Percentiles rank a stretch among this genome's conserved stretches.
phyloP scores from a whole-genome alignment of 2,329 filamentous ascomycete genomes.

The Penicillium italicum region DNA sequence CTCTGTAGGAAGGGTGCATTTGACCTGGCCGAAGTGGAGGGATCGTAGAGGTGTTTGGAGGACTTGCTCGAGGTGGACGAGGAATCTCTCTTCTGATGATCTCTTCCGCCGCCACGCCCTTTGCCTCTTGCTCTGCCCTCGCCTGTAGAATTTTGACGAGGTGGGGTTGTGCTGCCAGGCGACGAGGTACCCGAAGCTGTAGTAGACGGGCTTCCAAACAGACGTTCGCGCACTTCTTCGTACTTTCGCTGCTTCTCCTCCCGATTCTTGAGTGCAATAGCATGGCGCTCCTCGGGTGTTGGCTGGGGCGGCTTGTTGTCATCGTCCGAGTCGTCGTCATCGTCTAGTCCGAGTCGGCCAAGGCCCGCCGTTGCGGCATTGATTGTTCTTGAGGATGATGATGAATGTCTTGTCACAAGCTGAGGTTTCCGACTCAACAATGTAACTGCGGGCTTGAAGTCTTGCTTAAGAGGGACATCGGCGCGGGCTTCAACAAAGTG shows the following conservation, averaged over 20 bases:
- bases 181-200: constrained; percentile 56
- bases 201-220: constrained; percentile 64
- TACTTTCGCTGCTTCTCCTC: constrained; percentile 91
- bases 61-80: constrained; percentile 37
- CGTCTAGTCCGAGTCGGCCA: constrained; percentile 46
- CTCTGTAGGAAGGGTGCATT: constrained; percentile 50
- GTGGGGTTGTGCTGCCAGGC: constrained; percentile 61
- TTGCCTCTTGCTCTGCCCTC: constrained; percentile 45
- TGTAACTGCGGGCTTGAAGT: constrained; percentile 79
- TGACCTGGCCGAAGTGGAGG: constrained; percentile 64
- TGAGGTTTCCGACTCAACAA: constrained; percentile 80
- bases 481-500: constrained; percentile 69
- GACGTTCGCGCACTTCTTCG: constrained; percentile 79
- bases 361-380: constrained; percentile 43
- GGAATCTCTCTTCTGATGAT: constrained; percentile 41
- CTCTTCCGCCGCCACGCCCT: constrained; percentile 49
- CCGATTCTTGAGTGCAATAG: constrained; percentile 71
- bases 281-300: constrained; percentile 71
- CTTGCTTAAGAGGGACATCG: constrained; percentile 60
- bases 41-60: constrained; percentile 69
- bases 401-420: constrained; percentile 57
- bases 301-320: constrained; percentile 60
- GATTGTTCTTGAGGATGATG: constrained; percentile 34
- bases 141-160: constrained; percentile 36
- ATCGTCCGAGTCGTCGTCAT: constrained; percentile 65